Evolutionary conservation across 176 grass and related monocot genomes (phyloP), one percentile per base, ranked within the genome.

Genomic region (Carex littledalei): DNA sequence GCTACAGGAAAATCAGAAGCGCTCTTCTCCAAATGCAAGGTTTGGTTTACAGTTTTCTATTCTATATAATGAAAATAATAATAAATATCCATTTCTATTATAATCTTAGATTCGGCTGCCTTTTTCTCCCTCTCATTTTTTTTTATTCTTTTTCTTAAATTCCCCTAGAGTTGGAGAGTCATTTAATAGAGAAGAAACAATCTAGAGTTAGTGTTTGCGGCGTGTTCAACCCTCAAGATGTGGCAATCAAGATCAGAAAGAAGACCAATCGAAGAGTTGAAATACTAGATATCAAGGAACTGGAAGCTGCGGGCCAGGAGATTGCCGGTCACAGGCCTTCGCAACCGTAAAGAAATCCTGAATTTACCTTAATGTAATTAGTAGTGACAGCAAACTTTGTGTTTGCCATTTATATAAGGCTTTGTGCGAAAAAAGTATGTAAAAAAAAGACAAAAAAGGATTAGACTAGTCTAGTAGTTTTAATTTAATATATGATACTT

Each of bases 231-330:
- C 93, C 93, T 5, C 95, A 95, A 86, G 95, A 98, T 81, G 88
- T 95, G 20, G 91, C 93, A 2, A 98, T 95, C 84, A 93, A 85
- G 84, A 90, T 98, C 81, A 92, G 90, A 89, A 98, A 92, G 88
- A 84, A 92, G 43, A 95, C 87, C 7, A 98, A 98, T 85, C 88
- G 89, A 0, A 85, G 91, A 21, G 93, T 98, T 37, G 91, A 95
- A 89, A 98, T 98, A 73, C 78, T 98, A 31, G 93, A 98, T 21
- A 88, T 98, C 69, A 95, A 84, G 47, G 95, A 95, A 91, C 76
- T 63, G 12, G 63, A 84, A 67, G 24, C 60, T 1, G 39, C 26
- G 34, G 63, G 76, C 1, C 67, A 89, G 55, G 82, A 77, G 16
- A 55, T 22, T 43, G 31, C 17, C 18, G 70, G 86, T 65, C 58